phyloP scores from a whole-genome alignment of 2,329 filamentous ascomycete species.

The Diaporthe eres region DNA sequence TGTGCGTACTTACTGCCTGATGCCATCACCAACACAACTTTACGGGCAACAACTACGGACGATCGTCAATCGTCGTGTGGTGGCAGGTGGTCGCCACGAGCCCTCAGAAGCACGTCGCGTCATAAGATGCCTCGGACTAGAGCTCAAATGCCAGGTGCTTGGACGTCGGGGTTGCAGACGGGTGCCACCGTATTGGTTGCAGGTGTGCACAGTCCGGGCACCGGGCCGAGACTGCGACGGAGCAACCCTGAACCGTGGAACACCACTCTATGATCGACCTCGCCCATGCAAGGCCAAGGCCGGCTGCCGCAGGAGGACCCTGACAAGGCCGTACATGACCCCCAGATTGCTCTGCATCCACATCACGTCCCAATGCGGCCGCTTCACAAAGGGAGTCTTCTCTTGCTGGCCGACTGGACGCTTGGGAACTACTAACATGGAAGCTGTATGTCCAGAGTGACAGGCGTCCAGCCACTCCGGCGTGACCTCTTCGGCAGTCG shows the following conservation, averaged over 20 bases:
- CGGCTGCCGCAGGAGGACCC: constrained; percentile 20
- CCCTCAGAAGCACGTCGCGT: constrained; percentile 15
- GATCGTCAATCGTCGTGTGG: constrained; percentile 6
- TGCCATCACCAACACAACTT: constrained; percentile 9
- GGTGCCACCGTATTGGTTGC: constrained; percentile 27
- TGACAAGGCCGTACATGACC: constrained; percentile 19
- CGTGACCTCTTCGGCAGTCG: constrained; percentile 19
- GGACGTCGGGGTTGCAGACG: constrained; percentile 7
- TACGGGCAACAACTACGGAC: neutral
- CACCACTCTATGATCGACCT: constrained; percentile 15
- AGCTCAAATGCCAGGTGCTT: constrained; percentile 7
- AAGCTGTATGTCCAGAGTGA: neutral
- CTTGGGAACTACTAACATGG: neutral
- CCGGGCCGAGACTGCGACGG: constrained; percentile 31
- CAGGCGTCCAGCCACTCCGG: constrained; percentile 10
- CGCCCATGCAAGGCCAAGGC: constrained; percentile 13
- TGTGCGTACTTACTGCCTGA: neutral
- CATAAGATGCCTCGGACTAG: constrained; percentile 27
- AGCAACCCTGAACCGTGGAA: constrained; percentile 31
- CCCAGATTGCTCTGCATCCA: constrained; percentile 22
- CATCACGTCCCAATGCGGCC: constrained; percentile 23
- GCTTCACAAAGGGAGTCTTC: constrained; percentile 4
- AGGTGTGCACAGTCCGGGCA: constrained; percentile 24
- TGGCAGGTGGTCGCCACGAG: constrained; percentile 1
- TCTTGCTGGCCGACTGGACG: constrained; percentile 1